Evolutionary conservation across 2,329 filamentous ascomycete genomes (phyloP).

Genomic region (Graphilbum fragrans): DNA sequence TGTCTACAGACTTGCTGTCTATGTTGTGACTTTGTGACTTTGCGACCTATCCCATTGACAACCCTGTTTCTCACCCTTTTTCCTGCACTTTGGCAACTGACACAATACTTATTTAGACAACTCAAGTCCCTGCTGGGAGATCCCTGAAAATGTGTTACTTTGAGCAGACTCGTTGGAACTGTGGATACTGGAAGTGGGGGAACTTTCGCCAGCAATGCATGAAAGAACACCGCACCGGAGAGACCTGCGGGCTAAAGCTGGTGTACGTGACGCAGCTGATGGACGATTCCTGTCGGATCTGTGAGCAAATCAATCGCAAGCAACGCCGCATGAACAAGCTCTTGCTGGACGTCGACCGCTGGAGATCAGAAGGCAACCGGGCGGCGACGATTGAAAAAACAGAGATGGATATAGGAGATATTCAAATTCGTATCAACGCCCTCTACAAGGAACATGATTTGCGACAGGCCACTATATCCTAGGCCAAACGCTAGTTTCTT

Average conservation of each 20-base stretch:
- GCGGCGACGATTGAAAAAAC: slow-evolving; percentile 62
- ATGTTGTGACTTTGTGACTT: neutral
- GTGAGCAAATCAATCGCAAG: slow-evolving; percentile 83
- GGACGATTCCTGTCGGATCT: slow-evolving; percentile 63
- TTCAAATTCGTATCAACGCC: slow-evolving; percentile 45
- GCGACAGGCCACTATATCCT: slow-evolving; percentile 26
- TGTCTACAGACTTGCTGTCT: neutral
- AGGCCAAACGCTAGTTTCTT: too few relatives aligned
- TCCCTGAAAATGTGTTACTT: slow-evolving; percentile 94
- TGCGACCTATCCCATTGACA: neutral
- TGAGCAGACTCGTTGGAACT: slow-evolving; percentile 74
- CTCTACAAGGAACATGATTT: slow-evolving; percentile 28
- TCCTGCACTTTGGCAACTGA: neutral
- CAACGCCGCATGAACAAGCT: slow-evolving; percentile 63
- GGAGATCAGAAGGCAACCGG: slow-evolving; percentile 64
- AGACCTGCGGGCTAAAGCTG: slow-evolving; percentile 90
- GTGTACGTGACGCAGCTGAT: slow-evolving; percentile 62
- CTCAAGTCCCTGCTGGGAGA: neutral
- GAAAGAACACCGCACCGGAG: slow-evolving; percentile 88
- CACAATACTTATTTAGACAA: neutral
- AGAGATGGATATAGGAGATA: slow-evolving; percentile 53
- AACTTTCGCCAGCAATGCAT: slow-evolving; percentile 87
- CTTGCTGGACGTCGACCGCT: slow-evolving; percentile 61
- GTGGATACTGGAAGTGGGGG: slow-evolving; percentile 91
- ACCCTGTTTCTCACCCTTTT: neutral